These are phyloP conservation scores for Penicilliopsis zonata DNA, from an alignment of 495 filamentous ascomycete species.

Conservation along the genomic window DNA sequence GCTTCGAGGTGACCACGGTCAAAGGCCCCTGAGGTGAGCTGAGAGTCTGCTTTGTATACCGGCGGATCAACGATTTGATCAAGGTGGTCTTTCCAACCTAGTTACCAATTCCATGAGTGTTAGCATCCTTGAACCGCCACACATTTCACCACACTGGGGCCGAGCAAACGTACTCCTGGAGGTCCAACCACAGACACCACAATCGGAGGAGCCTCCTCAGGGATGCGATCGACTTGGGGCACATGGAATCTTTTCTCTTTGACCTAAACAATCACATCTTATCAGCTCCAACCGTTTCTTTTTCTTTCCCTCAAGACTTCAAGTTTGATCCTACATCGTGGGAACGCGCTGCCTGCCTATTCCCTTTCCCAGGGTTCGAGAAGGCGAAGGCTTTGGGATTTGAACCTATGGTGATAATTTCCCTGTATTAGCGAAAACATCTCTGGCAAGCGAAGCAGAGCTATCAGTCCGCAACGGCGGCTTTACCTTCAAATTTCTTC, in stretches of 20 bases:
- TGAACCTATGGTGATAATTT: slow-evolving; percentile 32
- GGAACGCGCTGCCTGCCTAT: slow-evolving; percentile 73
- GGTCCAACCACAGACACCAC: slow-evolving; percentile 90
- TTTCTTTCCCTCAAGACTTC: too few species aligned
- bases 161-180: slow-evolving; percentile 56
- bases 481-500: slow-evolving; percentile 56
- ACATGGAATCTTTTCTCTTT: slow-evolving; percentile 95
- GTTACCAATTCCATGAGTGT: too few species aligned
- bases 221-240: slow-evolving; percentile 85
- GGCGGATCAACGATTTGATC: slow-evolving; percentile 82
- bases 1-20: slow-evolving; percentile 89
- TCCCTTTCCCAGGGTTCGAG: slow-evolving; percentile 72
- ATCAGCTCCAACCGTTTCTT: slow-evolving; percentile 13
- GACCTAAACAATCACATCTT: slow-evolving; percentile 40
- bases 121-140: too few species aligned
- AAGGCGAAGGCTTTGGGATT: slow-evolving; percentile 93
- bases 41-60: slow-evolving; percentile 92
- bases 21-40: slow-evolving; percentile 82
- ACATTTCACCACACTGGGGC: too few species aligned
- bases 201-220: slow-evolving; percentile 89
- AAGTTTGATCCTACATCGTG: slow-evolving; percentile 71
- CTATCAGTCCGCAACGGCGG: neutral
- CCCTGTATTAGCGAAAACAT: slow-evolving; percentile 5
- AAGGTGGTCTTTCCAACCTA: slow-evolving; percentile 62
- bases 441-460: neutral